Base-by-base conservation (phyloP, 2,329 filamentous ascomycete genomes). In the Fusarium albidum region DNA sequence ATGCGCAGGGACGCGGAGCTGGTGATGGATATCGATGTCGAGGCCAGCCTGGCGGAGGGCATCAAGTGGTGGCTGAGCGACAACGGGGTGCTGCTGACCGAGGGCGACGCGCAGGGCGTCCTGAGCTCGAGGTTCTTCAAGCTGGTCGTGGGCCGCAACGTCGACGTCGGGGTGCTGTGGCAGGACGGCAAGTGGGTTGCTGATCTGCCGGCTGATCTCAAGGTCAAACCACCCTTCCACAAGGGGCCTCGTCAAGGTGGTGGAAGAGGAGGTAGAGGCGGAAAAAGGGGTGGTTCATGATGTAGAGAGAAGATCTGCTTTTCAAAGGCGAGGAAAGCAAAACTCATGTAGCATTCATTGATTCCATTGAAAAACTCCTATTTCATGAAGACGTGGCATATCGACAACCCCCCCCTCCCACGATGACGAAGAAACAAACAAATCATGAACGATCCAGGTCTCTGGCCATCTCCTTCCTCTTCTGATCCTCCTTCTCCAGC, bases 1-100 rank as follows among this genome's bases (percentile, higher is more conserved):
- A 96, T 96, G 90, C 80, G 94, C 17, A 79, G 68, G 61, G 91
- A 86, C 69, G 89, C 90, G 6, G 88, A 95, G 73, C 75, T 96
- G 33, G 68, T 96, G 57, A 82, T 97, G 25, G 91, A 91, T 73
- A 77, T 96, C 50, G 86, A 96, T 73, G 74, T 96, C 25, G 75
- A 78, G 71, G 78, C 78, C 66, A 88, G 91, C 63, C 69, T 96
- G 65, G 75, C 75, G 34, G 85, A 84, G 47, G 80, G 76, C 6
- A 79, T 92, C 59, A 79, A 80, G 67, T 96, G 93, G 83, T 96
- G 90, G 86, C 71, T 85, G 56, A 92, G 89, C 69, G 88, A 90
- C 63, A 94, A 94, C 68, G 88, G 85, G 3, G 90, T 94, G 9
- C 81, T 93, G 57, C 74, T 94, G 59, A 87, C 83, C 3, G 84